Conservation (phyloP, 1,139 yeast genomes). For the Diutina sp. region DNA sequence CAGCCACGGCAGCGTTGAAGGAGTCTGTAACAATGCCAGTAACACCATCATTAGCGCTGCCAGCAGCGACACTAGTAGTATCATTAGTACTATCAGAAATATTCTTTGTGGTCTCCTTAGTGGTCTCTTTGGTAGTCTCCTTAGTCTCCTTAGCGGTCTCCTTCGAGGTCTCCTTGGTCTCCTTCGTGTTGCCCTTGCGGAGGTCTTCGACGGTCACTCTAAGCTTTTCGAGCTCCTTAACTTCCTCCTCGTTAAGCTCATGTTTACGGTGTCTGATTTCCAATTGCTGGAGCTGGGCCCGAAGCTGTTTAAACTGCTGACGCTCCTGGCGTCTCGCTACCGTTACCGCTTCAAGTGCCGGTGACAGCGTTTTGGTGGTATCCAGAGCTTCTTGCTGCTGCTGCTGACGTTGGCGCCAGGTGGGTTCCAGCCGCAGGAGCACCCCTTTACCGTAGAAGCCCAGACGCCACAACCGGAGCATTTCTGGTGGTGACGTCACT, state of each 20-base stretch:
- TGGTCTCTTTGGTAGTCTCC: constrained; percentile 3
- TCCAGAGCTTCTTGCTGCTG: constrained; percentile 29
- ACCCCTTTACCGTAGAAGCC: constrained; percentile 96
- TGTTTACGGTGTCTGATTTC: constrained; percentile 18
- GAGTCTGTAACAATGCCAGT: background rate
- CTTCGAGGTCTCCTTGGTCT: constrained; percentile 1
- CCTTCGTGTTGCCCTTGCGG: constrained; percentile 7
- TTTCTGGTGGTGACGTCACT: constrained; percentile 32
- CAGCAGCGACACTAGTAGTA: background rate
- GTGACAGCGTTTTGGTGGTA: constrained; percentile 19
- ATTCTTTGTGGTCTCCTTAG: too few species aligned
- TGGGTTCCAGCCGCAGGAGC: constrained; percentile 81
- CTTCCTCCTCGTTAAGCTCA: constrained; percentile 13
- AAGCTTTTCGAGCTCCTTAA: constrained; percentile 14
- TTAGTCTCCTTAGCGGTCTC: constrained; percentile 1
- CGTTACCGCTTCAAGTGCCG: constrained; percentile 56
- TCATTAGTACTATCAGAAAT: background rate
- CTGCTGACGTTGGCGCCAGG: constrained; percentile 61
- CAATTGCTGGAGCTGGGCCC: constrained; percentile 23
- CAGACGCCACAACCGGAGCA: constrained; percentile 58
- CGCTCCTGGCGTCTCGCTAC: constrained; percentile 62
- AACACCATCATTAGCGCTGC: background rate
- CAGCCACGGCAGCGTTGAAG: constrained; percentile 11
- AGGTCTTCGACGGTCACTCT: constrained; percentile 14
- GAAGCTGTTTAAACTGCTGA: constrained; percentile 51